phyloP scores from a whole-genome alignment of 176 grass and related monocot genomes.

The Typha latifolia region DNA sequence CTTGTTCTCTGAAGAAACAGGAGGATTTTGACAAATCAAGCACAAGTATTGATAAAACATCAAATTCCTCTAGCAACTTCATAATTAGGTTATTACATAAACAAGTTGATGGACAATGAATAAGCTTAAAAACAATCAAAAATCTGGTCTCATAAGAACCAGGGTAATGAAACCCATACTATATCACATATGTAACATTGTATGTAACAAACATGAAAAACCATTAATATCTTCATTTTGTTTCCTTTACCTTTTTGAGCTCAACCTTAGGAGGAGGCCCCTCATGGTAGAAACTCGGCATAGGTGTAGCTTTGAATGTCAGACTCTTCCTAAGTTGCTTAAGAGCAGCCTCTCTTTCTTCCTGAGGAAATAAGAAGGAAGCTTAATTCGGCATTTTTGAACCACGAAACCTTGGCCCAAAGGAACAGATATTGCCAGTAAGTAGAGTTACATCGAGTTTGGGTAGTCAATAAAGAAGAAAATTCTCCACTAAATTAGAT shows the following conservation, averaged over 20 bases:
- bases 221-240: not conserved
- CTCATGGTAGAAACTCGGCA: slow-evolving; percentile 97
- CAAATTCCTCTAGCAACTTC: too few species aligned
- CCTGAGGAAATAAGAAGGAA: slow-evolving; percentile 34
- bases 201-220: slow-evolving; percentile 2
- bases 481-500: not conserved
- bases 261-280: slow-evolving; percentile 87
- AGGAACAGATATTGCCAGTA: not conserved
- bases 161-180: too few species aligned
- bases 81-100: too few species aligned
- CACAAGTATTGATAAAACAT: too few species aligned
- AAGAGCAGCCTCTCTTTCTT: slow-evolving; percentile 78
- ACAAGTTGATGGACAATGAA: too few species aligned
- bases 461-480: not conserved
- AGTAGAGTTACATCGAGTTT: not conserved
- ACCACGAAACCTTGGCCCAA: too few species aligned
- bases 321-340: slow-evolving; percentile 77
- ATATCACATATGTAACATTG: not conserved
- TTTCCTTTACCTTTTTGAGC: slow-evolving; percentile 59
- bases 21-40: too few species aligned
- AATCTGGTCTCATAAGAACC: too few species aligned
- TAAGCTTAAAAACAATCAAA: too few species aligned
- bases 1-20: too few species aligned
- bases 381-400: too few species aligned
- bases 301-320: slow-evolving; percentile 82